A percentile compares a stretch with the other conserved stretches of the same genome.
Conservation (phyloP, 139 green algal genomes). For the Closterium sp. region DNA sequence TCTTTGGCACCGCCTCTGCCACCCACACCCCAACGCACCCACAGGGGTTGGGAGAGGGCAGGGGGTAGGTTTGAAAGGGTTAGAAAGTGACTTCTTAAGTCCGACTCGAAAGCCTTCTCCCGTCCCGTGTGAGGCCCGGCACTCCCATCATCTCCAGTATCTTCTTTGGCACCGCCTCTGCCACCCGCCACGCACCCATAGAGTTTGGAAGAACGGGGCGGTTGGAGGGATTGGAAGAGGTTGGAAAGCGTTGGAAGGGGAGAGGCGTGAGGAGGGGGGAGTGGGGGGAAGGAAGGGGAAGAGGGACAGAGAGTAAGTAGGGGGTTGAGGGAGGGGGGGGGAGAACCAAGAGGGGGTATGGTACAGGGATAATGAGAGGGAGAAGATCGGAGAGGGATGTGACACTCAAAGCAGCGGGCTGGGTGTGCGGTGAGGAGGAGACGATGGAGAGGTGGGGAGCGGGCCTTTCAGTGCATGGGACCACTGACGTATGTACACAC, state of each 20-base stretch:
- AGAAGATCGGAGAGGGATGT: background rate
- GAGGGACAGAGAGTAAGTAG: background rate
- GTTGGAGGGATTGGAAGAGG: background rate
- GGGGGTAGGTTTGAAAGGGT: background rate
- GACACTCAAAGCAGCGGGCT: background rate
- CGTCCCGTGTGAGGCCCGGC: constrained; percentile 68
- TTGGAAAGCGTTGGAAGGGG: background rate
- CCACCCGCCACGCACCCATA: background rate
- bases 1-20: constrained; percentile 84
- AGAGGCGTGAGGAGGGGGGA: background rate
- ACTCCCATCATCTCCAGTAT: constrained; percentile 96
- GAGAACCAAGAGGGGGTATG: background rate
- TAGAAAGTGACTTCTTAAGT: background rate
- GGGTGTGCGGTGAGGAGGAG: too few species aligned
- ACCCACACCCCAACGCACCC: background rate
- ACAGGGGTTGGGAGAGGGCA: background rate
- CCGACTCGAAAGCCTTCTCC: background rate
- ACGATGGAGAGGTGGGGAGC: too few species aligned
- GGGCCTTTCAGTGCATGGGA: too few species aligned
- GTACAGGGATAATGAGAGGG: background rate
- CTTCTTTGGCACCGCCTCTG: constrained; percentile 86
- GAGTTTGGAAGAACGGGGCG: background rate
- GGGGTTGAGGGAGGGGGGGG: background rate
- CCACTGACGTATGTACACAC: too few species aligned
- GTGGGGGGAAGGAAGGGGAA: background rate